Evolutionary conservation across 169 alveolate genomes (phyloP).

Genomic region (Babesia bovis): DNA sequence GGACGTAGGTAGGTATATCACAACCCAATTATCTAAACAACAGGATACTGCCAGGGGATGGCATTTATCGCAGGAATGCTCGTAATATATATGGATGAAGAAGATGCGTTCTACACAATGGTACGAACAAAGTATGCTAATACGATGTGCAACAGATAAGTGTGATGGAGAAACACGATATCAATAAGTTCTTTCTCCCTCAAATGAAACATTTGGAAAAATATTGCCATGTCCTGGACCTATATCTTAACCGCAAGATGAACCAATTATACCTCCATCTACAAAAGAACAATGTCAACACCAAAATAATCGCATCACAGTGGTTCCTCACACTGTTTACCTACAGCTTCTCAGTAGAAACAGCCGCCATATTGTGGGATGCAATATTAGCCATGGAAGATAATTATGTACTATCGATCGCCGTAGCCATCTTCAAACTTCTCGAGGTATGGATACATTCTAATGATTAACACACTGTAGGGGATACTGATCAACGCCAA

Average conservation of each 20-base stretch:
- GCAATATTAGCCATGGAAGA: slow-evolving; percentile 77
- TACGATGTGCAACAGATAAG: slow-evolving; percentile 33
- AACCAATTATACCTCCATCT: slow-evolving; percentile 63
- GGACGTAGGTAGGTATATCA: slow-evolving; percentile 44
- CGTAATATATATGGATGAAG: slow-evolving; percentile 80
- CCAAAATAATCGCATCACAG: slow-evolving; percentile 80
- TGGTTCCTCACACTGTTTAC: slow-evolving; percentile 88
- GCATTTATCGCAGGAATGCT: slow-evolving; percentile 79
- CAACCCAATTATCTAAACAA: not conserved
- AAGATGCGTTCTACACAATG: slow-evolving; percentile 79
- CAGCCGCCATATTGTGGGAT: slow-evolving; percentile 85
- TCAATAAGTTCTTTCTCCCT: slow-evolving; percentile 76
- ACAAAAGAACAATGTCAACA: slow-evolving; percentile 66
- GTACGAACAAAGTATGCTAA: not conserved
- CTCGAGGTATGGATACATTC: slow-evolving; percentile 19
- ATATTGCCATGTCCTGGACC: slow-evolving; percentile 74
- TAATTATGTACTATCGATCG: slow-evolving; percentile 6
- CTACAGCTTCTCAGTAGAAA: slow-evolving; percentile 71
- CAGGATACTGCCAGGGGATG: slow-evolving; percentile 86
- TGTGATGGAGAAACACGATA: slow-evolving; percentile 75
- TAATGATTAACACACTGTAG: not conserved
- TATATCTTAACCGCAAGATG: slow-evolving; percentile 69
- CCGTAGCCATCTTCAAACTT: slow-evolving; percentile 28
- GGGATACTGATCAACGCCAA: not conserved
- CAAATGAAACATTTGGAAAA: slow-evolving; percentile 82